phyloP scores from a whole-genome alignment of 2,329 filamentous ascomycete genomes.

The Periconia sp. region DNA sequence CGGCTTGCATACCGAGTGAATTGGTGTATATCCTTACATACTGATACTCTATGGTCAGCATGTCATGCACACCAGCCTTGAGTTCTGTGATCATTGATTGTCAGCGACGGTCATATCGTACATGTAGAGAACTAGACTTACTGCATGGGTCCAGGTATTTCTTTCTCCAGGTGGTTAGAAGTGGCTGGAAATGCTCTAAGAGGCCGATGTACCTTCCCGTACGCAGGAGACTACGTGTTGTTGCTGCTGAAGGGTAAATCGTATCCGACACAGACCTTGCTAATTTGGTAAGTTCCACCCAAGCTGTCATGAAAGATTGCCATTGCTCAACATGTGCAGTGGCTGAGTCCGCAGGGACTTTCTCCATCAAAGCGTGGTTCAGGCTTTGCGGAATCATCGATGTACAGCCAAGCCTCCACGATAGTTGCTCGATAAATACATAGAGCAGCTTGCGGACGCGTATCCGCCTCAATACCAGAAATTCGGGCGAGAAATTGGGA shows the following conservation, averaged over 20 bases:
- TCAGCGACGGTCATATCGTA: background rate
- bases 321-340: slow-evolving; percentile 48
- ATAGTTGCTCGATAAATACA: slow-evolving; percentile 55
- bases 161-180: slow-evolving; percentile 44
- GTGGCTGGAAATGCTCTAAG: slow-evolving; percentile 49
- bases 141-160: slow-evolving; percentile 43
- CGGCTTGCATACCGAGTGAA: slow-evolving; percentile 58
- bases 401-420: slow-evolving; percentile 54
- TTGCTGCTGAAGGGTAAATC: slow-evolving; percentile 51
- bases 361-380: slow-evolving; percentile 43
- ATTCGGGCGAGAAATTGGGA: slow-evolving; percentile 33
- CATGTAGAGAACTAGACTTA: slow-evolving; percentile 13
- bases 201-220: slow-evolving; percentile 56
- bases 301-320: slow-evolving; percentile 55
- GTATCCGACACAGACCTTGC: slow-evolving; percentile 57
- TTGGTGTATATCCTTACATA: slow-evolving; percentile 49
- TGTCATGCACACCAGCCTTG: slow-evolving; percentile 46
- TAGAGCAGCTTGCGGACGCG: slow-evolving; percentile 39
- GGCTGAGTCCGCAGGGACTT: slow-evolving; percentile 41
- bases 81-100: slow-evolving; percentile 23
- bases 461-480: slow-evolving; percentile 33
- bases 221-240: slow-evolving; percentile 44
- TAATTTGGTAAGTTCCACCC: slow-evolving; percentile 49
- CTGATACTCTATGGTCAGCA: slow-evolving; percentile 57
- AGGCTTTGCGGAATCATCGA: slow-evolving; percentile 54